These are phyloP conservation scores for Wickerhamiella vanderwaltii DNA, from an alignment of 805 yeast species.

Conservation along the genomic window DNA sequence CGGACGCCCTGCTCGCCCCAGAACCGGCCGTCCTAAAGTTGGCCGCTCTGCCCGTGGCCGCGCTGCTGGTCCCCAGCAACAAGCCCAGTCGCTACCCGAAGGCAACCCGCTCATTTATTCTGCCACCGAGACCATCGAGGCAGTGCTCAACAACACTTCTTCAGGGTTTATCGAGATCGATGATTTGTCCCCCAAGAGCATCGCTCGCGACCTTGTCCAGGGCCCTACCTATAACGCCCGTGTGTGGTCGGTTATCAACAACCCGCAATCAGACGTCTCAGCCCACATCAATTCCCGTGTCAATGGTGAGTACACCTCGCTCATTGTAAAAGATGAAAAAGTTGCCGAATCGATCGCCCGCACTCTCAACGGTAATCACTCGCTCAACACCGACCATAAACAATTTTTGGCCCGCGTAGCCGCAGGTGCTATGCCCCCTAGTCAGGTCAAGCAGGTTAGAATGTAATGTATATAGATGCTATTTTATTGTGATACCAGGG, in stretches of 20 bases:
- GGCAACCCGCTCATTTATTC: background rate
- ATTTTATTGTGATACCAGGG: no score
- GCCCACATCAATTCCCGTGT: constrained; percentile 7
- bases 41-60: background rate
- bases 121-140: constrained; percentile 15
- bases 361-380: constrained; percentile 14
- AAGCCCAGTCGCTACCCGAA: background rate
- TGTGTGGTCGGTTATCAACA: constrained; percentile 17
- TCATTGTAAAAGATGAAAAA: background rate
- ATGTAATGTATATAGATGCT: no score
- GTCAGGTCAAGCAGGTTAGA: constrained; percentile 13
- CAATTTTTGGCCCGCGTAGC: constrained; percentile 17
- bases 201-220: constrained; percentile 8
- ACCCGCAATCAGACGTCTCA: background rate
- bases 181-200: constrained; percentile 6
- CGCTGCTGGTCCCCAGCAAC: background rate
- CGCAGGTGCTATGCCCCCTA: constrained; percentile 16
- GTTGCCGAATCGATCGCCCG: constrained; percentile 9
- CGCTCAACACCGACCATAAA: constrained; percentile 9
- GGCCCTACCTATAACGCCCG: constrained; percentile 19
- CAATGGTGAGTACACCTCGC: constrained; percentile 13
- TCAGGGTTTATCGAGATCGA: constrained; percentile 8
- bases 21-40: background rate
- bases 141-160: constrained; percentile 15
- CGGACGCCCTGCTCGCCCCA: background rate